These are phyloP conservation scores for Cerrena zonata DNA, from an alignment of 1,284 basidiomycete genomes.

Conservation along the genomic window DNA sequence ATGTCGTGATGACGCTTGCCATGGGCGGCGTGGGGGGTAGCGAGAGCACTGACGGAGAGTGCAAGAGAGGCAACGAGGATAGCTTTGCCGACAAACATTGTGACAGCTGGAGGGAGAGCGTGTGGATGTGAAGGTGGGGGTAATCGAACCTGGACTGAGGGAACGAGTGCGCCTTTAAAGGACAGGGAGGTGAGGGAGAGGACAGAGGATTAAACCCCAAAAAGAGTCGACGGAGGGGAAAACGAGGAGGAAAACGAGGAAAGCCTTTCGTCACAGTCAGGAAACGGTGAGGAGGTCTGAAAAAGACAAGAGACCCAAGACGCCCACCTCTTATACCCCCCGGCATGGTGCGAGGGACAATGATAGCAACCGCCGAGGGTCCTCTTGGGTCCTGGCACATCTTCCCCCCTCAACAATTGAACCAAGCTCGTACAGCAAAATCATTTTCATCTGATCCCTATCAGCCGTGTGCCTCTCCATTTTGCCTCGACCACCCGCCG, in stretches of 20 bases:
- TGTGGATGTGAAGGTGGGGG: constrained; percentile 2
- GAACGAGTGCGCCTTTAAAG: constrained; percentile 6
- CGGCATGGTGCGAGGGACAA: neutral
- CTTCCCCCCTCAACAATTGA: too few species aligned
- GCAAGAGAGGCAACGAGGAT: constrained; percentile 42
- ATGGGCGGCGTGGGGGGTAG: constrained; percentile 40
- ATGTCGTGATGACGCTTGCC: constrained; percentile 28
- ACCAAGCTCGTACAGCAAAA: too few species aligned
- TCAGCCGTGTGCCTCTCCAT: too few species aligned
- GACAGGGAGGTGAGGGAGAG: neutral
- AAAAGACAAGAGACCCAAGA: neutral
- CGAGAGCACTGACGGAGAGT: constrained; percentile 39
- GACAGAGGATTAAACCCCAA: neutral
- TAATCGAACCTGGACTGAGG: neutral
- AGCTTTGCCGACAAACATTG: constrained; percentile 31
- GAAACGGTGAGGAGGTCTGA: neutral
- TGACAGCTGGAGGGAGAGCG: constrained; percentile 1
- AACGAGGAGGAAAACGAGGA: neutral
- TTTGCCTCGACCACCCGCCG: neutral
- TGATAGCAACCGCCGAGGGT: neutral
- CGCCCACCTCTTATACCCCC: too few species aligned
- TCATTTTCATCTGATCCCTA: too few species aligned
- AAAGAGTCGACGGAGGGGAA: neutral
- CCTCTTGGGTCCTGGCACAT: neutral
- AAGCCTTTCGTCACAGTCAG: neutral